Evolutionary conservation across 805 yeast genomes (phyloP).

Genomic region (Nakazawaea pomicola): DNA sequence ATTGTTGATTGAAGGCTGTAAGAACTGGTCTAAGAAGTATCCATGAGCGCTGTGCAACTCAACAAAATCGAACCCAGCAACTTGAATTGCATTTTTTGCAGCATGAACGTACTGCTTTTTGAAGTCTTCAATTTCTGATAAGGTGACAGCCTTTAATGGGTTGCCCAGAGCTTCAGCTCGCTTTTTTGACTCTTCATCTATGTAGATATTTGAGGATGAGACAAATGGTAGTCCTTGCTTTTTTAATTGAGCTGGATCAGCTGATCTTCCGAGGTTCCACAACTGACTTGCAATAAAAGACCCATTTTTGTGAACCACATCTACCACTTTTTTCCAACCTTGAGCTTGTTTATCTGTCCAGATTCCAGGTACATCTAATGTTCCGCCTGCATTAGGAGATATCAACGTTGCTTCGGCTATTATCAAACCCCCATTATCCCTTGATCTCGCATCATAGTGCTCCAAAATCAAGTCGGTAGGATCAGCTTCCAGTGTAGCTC

Average conservation of each 20-base stretch:
- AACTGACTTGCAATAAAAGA: constrained; percentile 43
- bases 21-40: constrained; percentile 34
- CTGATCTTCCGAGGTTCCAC: constrained; percentile 43
- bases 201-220: constrained; percentile 35
- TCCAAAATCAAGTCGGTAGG: constrained; percentile 42
- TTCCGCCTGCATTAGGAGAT: constrained; percentile 36
- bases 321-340: constrained; percentile 45
- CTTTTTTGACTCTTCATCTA: constrained; percentile 28
- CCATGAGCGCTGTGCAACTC: constrained; percentile 40
- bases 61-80: constrained; percentile 36
- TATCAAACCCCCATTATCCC: constrained; percentile 52
- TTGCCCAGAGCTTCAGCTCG: constrained; percentile 27
- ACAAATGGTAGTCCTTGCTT: constrained; percentile 30
- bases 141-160: constrained; percentile 41
- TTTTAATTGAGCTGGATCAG: constrained; percentile 30
- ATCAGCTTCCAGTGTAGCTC: constrained; percentile 32
- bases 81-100: constrained; percentile 32
- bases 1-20: constrained; percentile 29
- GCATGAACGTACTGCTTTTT: constrained; percentile 37
- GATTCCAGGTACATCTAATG: constrained; percentile 42
- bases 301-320: constrained; percentile 46
- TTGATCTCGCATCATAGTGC: constrained; percentile 53
- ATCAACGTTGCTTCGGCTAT: constrained; percentile 57
- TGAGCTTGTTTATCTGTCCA: constrained; percentile 39
- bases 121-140: constrained; percentile 35